Base-by-base conservation (phyloP, 805 yeast species). In the Wickerhamiella occidentalis region DNA sequence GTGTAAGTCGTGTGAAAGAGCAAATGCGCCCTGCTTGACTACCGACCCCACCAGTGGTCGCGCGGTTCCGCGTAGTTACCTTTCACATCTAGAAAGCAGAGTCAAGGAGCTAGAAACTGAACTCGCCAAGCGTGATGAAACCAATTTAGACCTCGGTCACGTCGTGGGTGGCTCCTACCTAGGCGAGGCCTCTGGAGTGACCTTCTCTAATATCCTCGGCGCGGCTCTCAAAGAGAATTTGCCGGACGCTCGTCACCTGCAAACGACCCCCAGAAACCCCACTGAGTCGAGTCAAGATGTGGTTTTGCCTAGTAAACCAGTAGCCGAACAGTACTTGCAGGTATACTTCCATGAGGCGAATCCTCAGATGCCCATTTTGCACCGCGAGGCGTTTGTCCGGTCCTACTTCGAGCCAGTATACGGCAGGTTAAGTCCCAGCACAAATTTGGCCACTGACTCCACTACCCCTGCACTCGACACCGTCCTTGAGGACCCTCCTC, bases 1-100 rank as follows among this genome's bases (percentile, higher is more conserved):
- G 49, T 81, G 88, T 58, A 62, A 74, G n/a, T 70, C 72, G 30
- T 81, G 88, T 61, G 68, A 63, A 40, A 76, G 77, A 58, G 81
- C 83, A 9, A 75, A 77, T 5, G 81, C 69, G 2, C 84, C 82
- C 6, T 87, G 96, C 65, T 78, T 85, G 3, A 85, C 94, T 0
- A 64, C 84, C 2, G 96, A 88, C 61, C 87, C 94, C 0, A 85
- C 87, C 6, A 85, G 95, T 0, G 94, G 95, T 0, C 69, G 94
- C 49, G 86, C 82, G 55, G 77, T 86, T 1, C 94, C 96, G 0
- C 68, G 96, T 35, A 62, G 67, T 48, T 82, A 86, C 2, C 76
- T 85, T 3, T 73, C 77, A 18, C 81, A 79, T 56, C 66, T 86
- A 51, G 96, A 86, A 60, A 79, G 77, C 50, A 67, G 79, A 33